Percentiles rank a stretch among this genome's conserved stretches.
Evolutionary conservation across 2,329 filamentous ascomycete genomes (phyloP).

Genomic region (Ceratocystis eucalypticola): DNA sequence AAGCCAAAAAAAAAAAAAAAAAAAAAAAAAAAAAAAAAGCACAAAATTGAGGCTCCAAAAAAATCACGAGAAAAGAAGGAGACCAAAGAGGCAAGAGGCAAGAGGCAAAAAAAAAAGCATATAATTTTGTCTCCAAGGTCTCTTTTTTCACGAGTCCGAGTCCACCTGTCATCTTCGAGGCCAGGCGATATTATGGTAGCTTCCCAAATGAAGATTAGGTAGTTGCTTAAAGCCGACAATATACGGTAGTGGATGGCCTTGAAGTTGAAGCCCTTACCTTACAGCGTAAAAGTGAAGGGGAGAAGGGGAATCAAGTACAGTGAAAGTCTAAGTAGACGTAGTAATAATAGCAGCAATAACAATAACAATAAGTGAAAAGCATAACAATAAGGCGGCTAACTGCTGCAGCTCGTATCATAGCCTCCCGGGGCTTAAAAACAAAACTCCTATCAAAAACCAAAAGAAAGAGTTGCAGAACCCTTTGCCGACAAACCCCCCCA

Average conservation of each 20-base stretch:
- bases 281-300: too few species aligned
- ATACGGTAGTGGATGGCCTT: too few species aligned
- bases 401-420: background rate
- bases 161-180: background rate
- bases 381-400: background rate
- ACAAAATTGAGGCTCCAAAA: background rate
- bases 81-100: background rate
- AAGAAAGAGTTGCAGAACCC: background rate
- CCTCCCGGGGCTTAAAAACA: background rate
- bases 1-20: background rate
- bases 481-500: background rate
- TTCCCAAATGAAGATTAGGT: too few species aligned
- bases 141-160: background rate
- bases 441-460: background rate
- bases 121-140: background rate
- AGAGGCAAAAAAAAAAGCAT: background rate
- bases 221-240: too few species aligned
- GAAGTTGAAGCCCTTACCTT: too few species aligned
- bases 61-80: background rate
- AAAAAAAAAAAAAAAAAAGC: background rate
- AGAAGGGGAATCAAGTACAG: background rate
- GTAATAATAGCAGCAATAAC: background rate
- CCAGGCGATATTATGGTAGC: too few species aligned
- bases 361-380: background rate
- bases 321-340: background rate